Evolutionary conservation across 2,329 filamentous ascomycete species (phyloP).

Genomic region (Xylariales sp.): DNA sequence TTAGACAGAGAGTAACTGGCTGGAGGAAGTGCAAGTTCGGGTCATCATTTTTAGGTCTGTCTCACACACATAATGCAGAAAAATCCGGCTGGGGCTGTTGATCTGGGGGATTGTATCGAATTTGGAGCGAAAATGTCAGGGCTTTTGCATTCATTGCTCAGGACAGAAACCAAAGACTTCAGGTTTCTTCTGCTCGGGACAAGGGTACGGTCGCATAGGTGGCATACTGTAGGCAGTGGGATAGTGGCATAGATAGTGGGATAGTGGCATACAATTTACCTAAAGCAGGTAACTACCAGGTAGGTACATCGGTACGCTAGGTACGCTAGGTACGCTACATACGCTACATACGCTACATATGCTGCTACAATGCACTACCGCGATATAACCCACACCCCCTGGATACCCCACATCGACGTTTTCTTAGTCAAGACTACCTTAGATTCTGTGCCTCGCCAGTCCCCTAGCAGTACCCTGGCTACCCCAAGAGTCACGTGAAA

Average conservation of each 20-base stretch:
- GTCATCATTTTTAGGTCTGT: slow-evolving; percentile 25
- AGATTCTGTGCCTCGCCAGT: too few relatives aligned
- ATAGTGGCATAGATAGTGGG: too few relatives aligned
- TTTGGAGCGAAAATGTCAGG: slow-evolving; percentile 16
- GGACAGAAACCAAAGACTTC: slow-evolving; percentile 11
- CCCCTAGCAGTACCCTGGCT: background rate
- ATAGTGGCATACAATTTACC: too few relatives aligned
- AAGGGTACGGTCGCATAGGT: background rate
- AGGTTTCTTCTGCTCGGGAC: slow-evolving; percentile 10
- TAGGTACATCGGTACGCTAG: too few relatives aligned
- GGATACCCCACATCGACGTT: slow-evolving; percentile 25
- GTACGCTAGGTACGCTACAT: too few relatives aligned
- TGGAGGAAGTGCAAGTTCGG: slow-evolving; percentile 26
- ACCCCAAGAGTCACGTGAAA: slow-evolving; percentile 35
- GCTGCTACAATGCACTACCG: too few relatives aligned
- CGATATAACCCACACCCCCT: background rate
- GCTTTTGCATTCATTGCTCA: slow-evolving; percentile 18
- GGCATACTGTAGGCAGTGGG: background rate
- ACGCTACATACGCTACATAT: too few relatives aligned
- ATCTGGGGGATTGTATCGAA: slow-evolving; percentile 1
- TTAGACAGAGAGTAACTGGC: slow-evolving; percentile 30
- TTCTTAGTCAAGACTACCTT: slow-evolving; percentile 17
- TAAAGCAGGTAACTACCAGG: too few relatives aligned
- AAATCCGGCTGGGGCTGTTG: slow-evolving; percentile 30
- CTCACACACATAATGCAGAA: slow-evolving; percentile 29